Evolutionary conservation across 1,284 basidiomycete species (phyloP).

Genomic region (Austroboletus niveus): DNA sequence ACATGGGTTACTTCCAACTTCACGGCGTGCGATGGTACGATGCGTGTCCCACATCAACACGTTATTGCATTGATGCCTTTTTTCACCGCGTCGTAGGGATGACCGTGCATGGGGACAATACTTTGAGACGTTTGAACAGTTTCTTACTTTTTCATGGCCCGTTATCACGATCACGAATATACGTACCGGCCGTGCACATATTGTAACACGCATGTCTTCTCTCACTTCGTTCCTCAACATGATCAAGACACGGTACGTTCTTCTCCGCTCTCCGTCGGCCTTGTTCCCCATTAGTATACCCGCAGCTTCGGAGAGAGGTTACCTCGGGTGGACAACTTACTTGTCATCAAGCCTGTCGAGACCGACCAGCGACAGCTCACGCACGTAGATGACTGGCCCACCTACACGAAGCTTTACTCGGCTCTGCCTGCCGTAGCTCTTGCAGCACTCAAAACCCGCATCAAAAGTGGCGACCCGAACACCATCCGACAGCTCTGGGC

Average conservation of each 20-base stretch:
- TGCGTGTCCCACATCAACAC: background rate
- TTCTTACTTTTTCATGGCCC: conserved; percentile 84
- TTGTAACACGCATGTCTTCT: conserved; percentile 71
- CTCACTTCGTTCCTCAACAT: conserved; percentile 74
- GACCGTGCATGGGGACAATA: conserved; percentile 80
- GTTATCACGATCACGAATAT: conserved; percentile 76
- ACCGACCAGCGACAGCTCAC: conserved; percentile 65
- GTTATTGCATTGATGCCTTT: conserved; percentile 6
- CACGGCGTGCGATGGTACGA: conserved; percentile 71
- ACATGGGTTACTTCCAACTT: conserved; percentile 79
- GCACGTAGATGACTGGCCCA: conserved; percentile 63
- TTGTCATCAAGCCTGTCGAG: conserved; percentile 65
- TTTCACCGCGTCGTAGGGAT: conserved; percentile 47
- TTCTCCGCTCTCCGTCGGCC: background rate
- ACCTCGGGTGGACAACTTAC: conserved; percentile 66
- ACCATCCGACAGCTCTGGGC: conserved; percentile 72
- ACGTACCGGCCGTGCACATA: conserved; percentile 72
- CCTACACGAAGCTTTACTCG: conserved; percentile 72
- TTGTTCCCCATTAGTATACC: background rate
- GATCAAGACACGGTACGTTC: conserved; percentile 66
- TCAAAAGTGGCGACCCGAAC: conserved; percentile 67
- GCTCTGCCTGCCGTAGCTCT: conserved; percentile 73
- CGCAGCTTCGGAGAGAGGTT: conserved; percentile 68
- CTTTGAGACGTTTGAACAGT: conserved; percentile 79
- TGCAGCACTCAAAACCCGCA: conserved; percentile 64